phyloP scores from a whole-genome alignment of 164 flowering plant genomes.

The Santalum album region DNA sequence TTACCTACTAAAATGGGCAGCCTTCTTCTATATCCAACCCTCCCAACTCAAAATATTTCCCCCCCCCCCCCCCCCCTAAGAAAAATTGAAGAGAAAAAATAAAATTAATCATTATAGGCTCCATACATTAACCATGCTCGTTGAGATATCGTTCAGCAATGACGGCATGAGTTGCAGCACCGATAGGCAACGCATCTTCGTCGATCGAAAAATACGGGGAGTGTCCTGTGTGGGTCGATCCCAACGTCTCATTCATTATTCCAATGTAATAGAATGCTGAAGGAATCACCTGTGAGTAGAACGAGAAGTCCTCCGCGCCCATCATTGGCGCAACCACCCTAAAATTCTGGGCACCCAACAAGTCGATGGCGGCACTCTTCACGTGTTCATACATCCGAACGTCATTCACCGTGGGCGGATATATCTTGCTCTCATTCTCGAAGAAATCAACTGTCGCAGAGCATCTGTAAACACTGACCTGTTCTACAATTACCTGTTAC shows the following conservation, averaged over 20 bases:
- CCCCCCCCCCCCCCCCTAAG: too few species aligned
- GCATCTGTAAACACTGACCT: conserved; percentile 73
- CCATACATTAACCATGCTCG: conserved; percentile 29
- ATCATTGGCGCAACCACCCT: conserved; percentile 50
- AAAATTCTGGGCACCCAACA: conserved; percentile 50
- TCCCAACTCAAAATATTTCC: too few species aligned
- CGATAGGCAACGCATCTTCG: conserved; percentile 64
- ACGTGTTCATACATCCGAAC: conserved; percentile 60
- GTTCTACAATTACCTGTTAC: conserved; percentile 64
- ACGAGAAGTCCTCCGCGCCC: conserved; percentile 98
- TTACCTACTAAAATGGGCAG: too few species aligned
- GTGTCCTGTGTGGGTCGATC: conserved; percentile 58
- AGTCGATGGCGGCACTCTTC: conserved; percentile 40
- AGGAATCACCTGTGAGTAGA: conserved; percentile 66
- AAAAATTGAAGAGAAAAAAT: background rate
- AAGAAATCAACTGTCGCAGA: conserved; percentile 66
- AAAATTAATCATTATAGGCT: background rate
- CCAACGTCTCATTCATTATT: conserved; percentile 61
- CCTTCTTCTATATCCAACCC: too few species aligned
- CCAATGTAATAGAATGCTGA: conserved; percentile 77
- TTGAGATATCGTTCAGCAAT: conserved; percentile 72
- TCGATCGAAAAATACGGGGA: conserved; percentile 83
- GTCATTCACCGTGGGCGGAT: conserved; percentile 78
- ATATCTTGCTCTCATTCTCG: conserved; percentile 41
- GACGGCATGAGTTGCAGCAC: conserved; percentile 78